phyloP scores from a whole-genome alignment of 805 yeast genomes.

The Ogataea methylovora region DNA sequence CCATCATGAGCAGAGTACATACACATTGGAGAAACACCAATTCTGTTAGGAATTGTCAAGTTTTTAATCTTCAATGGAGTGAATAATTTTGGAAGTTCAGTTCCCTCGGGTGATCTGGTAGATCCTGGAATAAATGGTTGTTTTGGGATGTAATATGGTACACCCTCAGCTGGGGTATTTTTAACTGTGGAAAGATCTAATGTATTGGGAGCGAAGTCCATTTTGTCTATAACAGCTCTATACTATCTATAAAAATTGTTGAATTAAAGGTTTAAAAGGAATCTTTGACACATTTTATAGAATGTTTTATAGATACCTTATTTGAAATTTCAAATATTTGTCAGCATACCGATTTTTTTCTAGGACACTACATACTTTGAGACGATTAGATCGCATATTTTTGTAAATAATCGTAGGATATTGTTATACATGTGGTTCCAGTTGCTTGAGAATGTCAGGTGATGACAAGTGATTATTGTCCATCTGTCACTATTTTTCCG shows the following conservation, averaged over 20 bases:
- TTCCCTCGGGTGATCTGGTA: slow-evolving; percentile 16
- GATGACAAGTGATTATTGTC: no score
- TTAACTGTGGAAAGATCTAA: slow-evolving; percentile 1
- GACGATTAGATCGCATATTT: no score
- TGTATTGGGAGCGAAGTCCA: background rate
- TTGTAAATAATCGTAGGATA: no score
- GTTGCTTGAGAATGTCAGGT: no score
- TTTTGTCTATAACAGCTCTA: background rate
- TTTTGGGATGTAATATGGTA: slow-evolving; percentile 22
- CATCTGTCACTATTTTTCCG: no score
- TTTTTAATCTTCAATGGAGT: slow-evolving; percentile 34
- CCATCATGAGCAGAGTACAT: slow-evolving; percentile 39
- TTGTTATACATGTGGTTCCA: no score
- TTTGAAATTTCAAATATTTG: no score
- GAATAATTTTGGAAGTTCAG: slow-evolving; percentile 31
- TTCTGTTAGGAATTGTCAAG: slow-evolving; percentile 38
- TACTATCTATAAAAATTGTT: slow-evolving; percentile 3
- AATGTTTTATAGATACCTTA: no score
- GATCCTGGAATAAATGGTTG: slow-evolving; percentile 27
- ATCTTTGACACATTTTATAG: no score
- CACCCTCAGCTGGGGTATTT: slow-evolving; percentile 5
- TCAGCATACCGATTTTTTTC: no score
- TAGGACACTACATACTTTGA: no score
- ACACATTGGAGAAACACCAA: slow-evolving; percentile 54
- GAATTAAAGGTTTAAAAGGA: no score